Evolutionary conservation across 2,329 filamentous ascomycete genomes (phyloP).

Genomic region (Uncinocarpus reesii): DNA sequence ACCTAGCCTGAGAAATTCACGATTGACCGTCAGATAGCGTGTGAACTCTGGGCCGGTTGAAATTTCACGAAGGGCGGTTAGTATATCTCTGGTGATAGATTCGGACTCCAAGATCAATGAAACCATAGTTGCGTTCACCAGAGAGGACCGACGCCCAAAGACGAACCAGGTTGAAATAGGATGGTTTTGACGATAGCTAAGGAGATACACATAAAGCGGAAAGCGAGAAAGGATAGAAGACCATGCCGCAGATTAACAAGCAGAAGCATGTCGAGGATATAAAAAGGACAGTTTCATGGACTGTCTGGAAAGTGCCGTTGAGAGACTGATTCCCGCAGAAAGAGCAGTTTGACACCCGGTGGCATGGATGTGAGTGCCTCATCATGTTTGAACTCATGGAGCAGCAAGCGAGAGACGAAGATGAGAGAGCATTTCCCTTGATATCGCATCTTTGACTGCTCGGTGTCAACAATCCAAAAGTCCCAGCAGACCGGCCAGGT

Average conservation of each 20-base stretch:
- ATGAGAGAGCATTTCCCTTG: too few relatives aligned
- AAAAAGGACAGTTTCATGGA: background rate
- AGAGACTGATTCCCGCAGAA: background rate
- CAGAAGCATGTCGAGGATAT: background rate
- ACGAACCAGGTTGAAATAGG: too few relatives aligned
- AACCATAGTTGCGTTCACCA: too few relatives aligned
- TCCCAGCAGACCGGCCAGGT: too few relatives aligned
- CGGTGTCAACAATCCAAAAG: too few relatives aligned
- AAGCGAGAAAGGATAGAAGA: too few relatives aligned
- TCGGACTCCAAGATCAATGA: background rate
- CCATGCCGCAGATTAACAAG: background rate
- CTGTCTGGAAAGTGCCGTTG: background rate
- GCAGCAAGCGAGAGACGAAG: background rate
- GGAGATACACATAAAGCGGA: too few relatives aligned
- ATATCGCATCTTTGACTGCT: background rate
- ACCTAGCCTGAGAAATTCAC: background rate
- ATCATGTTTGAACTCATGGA: background rate
- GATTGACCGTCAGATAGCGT: slow-evolving; percentile 8
- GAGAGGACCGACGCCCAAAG: too few relatives aligned
- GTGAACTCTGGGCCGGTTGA: slow-evolving; percentile 3
- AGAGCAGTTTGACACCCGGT: background rate
- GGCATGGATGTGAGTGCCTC: too few relatives aligned
- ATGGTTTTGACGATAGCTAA: too few relatives aligned
- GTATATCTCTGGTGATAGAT: background rate
- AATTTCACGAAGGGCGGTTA: slow-evolving; percentile 2